Conservation (phyloP, 306 rosid species). For the Trifolium fragiferum region DNA sequence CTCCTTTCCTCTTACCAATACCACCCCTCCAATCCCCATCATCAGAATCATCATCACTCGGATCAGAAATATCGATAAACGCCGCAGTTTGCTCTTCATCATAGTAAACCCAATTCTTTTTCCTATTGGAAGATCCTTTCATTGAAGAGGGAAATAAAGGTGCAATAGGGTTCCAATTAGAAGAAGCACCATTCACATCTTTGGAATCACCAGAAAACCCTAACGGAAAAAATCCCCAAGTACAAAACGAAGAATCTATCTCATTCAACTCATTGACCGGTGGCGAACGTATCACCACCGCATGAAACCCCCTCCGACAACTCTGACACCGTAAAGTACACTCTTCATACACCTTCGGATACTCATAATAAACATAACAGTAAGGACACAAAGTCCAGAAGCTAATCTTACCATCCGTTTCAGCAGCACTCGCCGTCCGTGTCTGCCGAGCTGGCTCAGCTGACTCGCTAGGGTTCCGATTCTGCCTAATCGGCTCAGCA, state of each 20-base stretch:
- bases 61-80: too few species aligned
- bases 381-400: slow-evolving; percentile 99
- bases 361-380: slow-evolving; percentile 80
- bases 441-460: slow-evolving; percentile 48
- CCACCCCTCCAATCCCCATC: slow-evolving; percentile 70
- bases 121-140: slow-evolving; percentile 42
- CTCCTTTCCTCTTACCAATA: slow-evolving; percentile 34
- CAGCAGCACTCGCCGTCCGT: slow-evolving; percentile 30
- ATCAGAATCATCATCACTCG: slow-evolving; percentile 78
- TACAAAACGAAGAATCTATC: slow-evolving; percentile 59
- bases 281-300: slow-evolving; percentile 69
- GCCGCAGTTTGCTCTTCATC: too few species aligned
- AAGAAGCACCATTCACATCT: slow-evolving; percentile 43
- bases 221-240: slow-evolving; percentile 87
- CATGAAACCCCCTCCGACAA: slow-evolving; percentile 82
- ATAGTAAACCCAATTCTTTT: slow-evolving; percentile 52
- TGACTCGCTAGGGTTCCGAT: slow-evolving; percentile 41
- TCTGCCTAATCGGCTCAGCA: slow-evolving; percentile 38
- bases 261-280: slow-evolving; percentile 67
- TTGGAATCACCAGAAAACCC: slow-evolving; percentile 60
- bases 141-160: slow-evolving; percentile 69
- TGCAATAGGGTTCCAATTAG: slow-evolving; percentile 78
- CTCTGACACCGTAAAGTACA: slow-evolving; percentile 84
- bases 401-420: slow-evolving; percentile 39
- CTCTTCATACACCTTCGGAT: slow-evolving; percentile 76